A percentile compares a stretch with the other conserved stretches of the same genome.
phyloP scores from a whole-genome alignment of 768 basidiomycete species.

The Sporobolomyces roseus region DNA sequence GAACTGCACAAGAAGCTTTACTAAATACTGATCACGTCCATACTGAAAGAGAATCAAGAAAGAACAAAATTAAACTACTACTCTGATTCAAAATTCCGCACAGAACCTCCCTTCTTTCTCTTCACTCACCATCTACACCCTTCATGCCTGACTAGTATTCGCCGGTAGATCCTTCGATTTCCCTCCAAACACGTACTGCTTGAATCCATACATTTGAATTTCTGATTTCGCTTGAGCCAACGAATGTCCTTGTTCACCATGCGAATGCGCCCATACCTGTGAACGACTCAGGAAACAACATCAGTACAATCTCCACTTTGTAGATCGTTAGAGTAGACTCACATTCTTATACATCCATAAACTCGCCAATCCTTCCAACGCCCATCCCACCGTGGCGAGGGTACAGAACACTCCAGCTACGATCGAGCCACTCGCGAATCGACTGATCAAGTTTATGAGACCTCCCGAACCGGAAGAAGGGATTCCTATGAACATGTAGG shows the following conservation, averaged over 20 bases:
- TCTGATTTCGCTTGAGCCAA: conserved; percentile 70
- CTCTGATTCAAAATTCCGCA: too few species aligned
- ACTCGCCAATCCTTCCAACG: conserved; percentile 69
- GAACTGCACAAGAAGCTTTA: too few species aligned
- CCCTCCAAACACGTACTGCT: conserved; percentile 28
- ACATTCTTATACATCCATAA: conserved; percentile 42
- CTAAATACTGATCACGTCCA: too few species aligned
- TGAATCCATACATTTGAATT: conserved; percentile 57
- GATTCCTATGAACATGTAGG: conserved; percentile 94
- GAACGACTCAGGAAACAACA: not conserved
- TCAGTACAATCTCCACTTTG: not conserved
- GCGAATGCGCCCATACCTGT: conserved; percentile 35
- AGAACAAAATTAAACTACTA: too few species aligned
- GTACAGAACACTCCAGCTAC: conserved; percentile 76
- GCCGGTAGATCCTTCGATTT: conserved; percentile 5
- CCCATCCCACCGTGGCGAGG: conserved; percentile 81
- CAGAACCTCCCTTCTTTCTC: too few species aligned
- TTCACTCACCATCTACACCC: too few species aligned
- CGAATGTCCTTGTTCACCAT: conserved; percentile 70
- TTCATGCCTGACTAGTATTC: too few species aligned
- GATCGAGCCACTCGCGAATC: conserved; percentile 67
- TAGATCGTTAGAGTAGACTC: not conserved
- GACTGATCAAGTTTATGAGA: conserved; percentile 82
- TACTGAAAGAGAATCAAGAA: too few species aligned
- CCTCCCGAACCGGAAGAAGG: conserved; percentile 89